Evolutionary conservation across 805 yeast species (phyloP).

Genomic region (Sugiyamaella floridensis): DNA sequence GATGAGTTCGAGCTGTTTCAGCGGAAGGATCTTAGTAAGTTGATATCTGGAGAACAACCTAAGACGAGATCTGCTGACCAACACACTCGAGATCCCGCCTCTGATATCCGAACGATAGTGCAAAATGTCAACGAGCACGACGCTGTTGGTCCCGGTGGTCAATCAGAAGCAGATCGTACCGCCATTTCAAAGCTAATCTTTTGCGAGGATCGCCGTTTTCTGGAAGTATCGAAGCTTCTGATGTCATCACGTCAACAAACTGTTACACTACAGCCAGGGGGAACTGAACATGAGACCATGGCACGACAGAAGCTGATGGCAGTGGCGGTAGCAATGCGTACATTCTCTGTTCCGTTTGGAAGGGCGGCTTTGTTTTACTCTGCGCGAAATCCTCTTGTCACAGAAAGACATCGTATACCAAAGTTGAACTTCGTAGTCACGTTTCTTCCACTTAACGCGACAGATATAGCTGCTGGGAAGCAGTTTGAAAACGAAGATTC

Average conservation of each 20-base stretch:
- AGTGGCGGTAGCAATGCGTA: slow-evolving; percentile 56
- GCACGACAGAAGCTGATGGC: slow-evolving; percentile 51
- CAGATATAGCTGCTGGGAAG: slow-evolving; percentile 48
- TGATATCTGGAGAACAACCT: slow-evolving; percentile 8
- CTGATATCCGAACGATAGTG: slow-evolving; percentile 38
- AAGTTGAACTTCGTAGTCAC: slow-evolving; percentile 61
- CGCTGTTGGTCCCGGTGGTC: slow-evolving; percentile 51
- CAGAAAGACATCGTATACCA: slow-evolving; percentile 79
- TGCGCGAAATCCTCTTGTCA: slow-evolving; percentile 66
- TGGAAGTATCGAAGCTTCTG: slow-evolving; percentile 64
- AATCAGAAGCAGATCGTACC: slow-evolving; percentile 60
- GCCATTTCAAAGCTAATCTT: slow-evolving; percentile 67
- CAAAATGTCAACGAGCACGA: slow-evolving; percentile 39
- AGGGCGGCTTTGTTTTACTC: slow-evolving; percentile 66
- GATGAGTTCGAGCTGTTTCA: slow-evolving; percentile 51
- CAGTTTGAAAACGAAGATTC: slow-evolving; percentile 44
- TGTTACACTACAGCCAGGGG: slow-evolving; percentile 35
- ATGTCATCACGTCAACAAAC: slow-evolving; percentile 62
- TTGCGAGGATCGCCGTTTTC: slow-evolving; percentile 69
- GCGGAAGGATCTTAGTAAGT: slow-evolving; percentile 51
- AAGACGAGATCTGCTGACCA: slow-evolving; percentile 7
- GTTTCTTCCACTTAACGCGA: slow-evolving; percentile 60
- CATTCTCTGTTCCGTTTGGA: slow-evolving; percentile 71
- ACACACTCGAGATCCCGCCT: slow-evolving; percentile 19
- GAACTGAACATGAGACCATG: slow-evolving; percentile 51